A percentile compares a stretch with the other conserved stretches of the same genome.
These are phyloP conservation scores for Adansonia grandidieri DNA, from an alignment of 441 rosid genomes.

Conservation along the genomic window DNA sequence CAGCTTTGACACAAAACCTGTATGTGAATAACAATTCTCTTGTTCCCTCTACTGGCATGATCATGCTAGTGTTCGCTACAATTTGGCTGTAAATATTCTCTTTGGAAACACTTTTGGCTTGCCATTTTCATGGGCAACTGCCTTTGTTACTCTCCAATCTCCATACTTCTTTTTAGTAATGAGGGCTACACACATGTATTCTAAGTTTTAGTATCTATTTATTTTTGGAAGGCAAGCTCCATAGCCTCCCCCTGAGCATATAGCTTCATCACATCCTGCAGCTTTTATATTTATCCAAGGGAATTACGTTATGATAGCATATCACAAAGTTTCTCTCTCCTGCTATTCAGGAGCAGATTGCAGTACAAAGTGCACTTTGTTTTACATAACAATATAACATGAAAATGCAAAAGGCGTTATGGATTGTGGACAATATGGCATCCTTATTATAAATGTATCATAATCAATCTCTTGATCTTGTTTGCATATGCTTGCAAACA, in stretches of 20 bases:
- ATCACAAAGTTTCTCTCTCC: not conserved
- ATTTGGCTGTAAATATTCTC: constrained; percentile 45
- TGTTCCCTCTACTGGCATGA: constrained; percentile 24
- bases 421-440: constrained; percentile 32
- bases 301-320: not conserved
- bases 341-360: constrained; percentile 35
- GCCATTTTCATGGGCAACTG: constrained; percentile 19
- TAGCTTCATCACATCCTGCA: constrained; percentile 24
- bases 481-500: constrained; percentile 8
- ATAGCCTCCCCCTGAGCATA: not conserved
- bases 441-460: constrained; percentile 35
- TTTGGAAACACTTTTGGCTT: constrained; percentile 34
- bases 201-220: constrained; percentile 30
- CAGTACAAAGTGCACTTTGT: constrained; percentile 26
- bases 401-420: constrained; percentile 2
- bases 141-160: constrained; percentile 25
- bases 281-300: not conserved
- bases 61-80: constrained; percentile 31
- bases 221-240: constrained; percentile 27
- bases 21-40: constrained; percentile 70
- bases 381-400: constrained; percentile 21
- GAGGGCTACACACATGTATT: not conserved
- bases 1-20: constrained; percentile 94
- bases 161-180: constrained; percentile 19
- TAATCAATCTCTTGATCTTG: constrained; percentile 18